A percentile compares a stretch with the other conserved stretches of the same genome.
Conservation (phyloP, 2,329 filamentous ascomycete species). For the Hymenoscyphus fraxineus region DNA sequence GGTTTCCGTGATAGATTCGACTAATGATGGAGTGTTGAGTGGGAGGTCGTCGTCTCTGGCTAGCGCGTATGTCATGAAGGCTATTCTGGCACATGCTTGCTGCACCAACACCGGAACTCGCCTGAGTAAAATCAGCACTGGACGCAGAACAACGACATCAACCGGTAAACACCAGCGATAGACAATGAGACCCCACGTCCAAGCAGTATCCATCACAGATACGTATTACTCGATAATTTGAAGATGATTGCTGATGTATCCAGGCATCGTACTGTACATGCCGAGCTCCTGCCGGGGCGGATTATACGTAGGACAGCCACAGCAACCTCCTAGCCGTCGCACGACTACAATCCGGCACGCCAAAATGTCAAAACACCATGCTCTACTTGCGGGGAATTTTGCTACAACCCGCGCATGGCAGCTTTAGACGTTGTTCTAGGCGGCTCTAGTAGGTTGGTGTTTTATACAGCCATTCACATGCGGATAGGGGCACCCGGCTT, state of each 20-base stretch:
- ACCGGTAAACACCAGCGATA: background rate
- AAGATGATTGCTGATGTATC: background rate
- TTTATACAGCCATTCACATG: background rate
- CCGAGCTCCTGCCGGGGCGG: background rate
- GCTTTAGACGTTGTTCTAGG: background rate
- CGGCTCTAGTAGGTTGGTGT: background rate
- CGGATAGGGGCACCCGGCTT: background rate
- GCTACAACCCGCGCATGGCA: background rate
- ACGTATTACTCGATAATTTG: constrained; percentile 4
- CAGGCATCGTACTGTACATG: background rate
- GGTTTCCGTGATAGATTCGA: constrained; percentile 17
- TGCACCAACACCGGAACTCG: constrained; percentile 5
- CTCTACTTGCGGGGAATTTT: background rate
- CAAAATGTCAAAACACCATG: background rate
- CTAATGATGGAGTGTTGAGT: constrained; percentile 16
- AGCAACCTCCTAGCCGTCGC: background rate
- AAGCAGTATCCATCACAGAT: background rate
- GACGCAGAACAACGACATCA: background rate
- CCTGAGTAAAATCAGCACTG: constrained; percentile 4
- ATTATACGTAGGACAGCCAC: no score
- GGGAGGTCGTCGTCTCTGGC: background rate
- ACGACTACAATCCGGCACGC: background rate
- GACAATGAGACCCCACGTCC: background rate
- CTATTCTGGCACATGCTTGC: background rate
- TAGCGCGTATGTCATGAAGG: background rate